Evolutionary conservation across 2,329 filamentous ascomycete species (phyloP), one percentile per base, ranked within the genome.

Genomic region (Leptoxyphium fumago): DNA sequence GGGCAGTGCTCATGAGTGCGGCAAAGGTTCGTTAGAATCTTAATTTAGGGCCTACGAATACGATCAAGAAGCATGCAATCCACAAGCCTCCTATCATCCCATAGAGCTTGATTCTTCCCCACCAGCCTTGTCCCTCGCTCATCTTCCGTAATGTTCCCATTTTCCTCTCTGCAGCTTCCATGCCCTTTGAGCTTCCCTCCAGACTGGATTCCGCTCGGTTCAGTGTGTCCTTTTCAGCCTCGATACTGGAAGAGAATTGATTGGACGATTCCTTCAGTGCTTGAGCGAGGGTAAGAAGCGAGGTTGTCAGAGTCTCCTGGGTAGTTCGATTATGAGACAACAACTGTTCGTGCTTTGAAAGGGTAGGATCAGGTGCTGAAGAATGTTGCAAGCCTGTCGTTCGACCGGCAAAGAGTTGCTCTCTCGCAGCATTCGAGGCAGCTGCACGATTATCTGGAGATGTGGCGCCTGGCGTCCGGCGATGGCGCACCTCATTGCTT

Each of bases 61-160:
- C 88, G 50, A 95, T 63, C 59, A 93, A 54, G 30, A 94, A 67
- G 14, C 86, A 74, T 21, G 77, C 65, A n/a, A 93, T 55, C 80
- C 86, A 89, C 49, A 95, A 62, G 28, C 77, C 85, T 55, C 80
- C 83, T 41, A 95, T 87, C 73, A 84, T 82, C 34, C 71, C 81
- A 68, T 91, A 94, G 48, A 95, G 69, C 64, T 60, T 61, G 3
- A 89, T 71, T 69, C 94, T 75, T 5, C 82, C 87, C 77, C 75
- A 86, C 82, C 83, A 93, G 0, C 87, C 87, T 59, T 82, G 80
- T 2, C 87, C 88, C 66, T 95, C 89, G 13, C 82, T 86, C 78
- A 94, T 86, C 43, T 73, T 73, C 52, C 77, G 71, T 58, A 96
- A 62, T 55, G 75, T 72, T 1, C 84, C 81, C 84, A 96, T 93